These are phyloP conservation scores for Chaetomium sp. DNA, from an alignment of 2,329 filamentous ascomycete species.

Conservation along the genomic window DNA sequence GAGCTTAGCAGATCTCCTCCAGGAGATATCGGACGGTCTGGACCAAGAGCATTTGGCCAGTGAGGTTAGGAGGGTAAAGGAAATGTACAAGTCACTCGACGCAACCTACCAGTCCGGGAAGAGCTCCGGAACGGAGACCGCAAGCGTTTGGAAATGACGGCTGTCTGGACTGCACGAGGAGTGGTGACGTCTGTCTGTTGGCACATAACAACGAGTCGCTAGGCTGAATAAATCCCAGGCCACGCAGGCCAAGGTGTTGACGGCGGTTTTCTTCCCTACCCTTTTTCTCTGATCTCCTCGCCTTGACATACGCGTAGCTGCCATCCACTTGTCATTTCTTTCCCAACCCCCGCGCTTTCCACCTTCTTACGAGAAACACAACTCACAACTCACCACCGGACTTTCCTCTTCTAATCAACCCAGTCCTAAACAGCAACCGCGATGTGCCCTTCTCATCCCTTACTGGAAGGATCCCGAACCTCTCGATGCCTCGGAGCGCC, in stretches of 20 bases:
- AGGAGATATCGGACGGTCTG: constrained; percentile 41
- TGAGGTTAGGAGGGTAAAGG: constrained; percentile 54
- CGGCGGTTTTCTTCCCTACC: background rate
- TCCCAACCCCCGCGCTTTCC: background rate
- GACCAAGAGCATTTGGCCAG: constrained; percentile 41
- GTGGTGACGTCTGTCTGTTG: background rate
- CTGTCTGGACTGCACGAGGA: background rate
- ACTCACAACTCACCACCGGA: too few relatives aligned
- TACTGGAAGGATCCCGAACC: constrained; percentile 3
- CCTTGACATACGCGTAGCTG: too few relatives aligned
- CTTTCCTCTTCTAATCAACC: background rate
- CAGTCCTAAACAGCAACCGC: background rate
- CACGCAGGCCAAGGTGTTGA: background rate
- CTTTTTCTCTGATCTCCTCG: too few relatives aligned
- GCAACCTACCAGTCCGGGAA: constrained; percentile 55
- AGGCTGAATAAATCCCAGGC: background rate
- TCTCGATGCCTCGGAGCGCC: background rate
- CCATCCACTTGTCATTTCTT: background rate
- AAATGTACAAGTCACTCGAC: constrained; percentile 50
- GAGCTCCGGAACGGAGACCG: constrained; percentile 45
- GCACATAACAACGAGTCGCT: background rate
- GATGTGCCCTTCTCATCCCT: background rate
- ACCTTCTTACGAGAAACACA: background rate
- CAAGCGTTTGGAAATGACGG: constrained; percentile 51
- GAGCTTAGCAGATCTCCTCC: constrained; percentile 47